These are phyloP conservation scores for Roridomyces roridus DNA, from an alignment of 768 basidiomycete species.

Conservation along the genomic window DNA sequence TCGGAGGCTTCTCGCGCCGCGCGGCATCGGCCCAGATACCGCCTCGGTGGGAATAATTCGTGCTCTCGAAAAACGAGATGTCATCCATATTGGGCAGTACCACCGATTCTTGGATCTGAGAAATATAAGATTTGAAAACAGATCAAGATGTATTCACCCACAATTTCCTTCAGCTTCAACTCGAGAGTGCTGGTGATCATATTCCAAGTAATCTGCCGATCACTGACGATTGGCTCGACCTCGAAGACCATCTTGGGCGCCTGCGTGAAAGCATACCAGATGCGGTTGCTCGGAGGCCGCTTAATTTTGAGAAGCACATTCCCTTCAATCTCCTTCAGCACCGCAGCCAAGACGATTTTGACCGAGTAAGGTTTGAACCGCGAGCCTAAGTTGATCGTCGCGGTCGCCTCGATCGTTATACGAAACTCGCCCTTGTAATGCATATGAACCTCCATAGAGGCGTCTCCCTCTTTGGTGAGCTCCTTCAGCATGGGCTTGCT, in stretches of 20 bases:
- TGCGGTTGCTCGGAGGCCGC: slow-evolving; percentile 91
- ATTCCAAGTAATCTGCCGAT: slow-evolving; percentile 92
- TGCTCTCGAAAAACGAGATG: slow-evolving; percentile 92
- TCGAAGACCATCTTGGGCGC: slow-evolving; percentile 87
- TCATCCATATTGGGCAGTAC: slow-evolving; percentile 99
- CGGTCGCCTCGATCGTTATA: slow-evolving; percentile 89
- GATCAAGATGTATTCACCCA: slow-evolving; percentile 42
- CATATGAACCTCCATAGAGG: slow-evolving; percentile 85
- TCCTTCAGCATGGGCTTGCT: slow-evolving; percentile 99
- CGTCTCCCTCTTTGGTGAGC: slow-evolving; percentile 92
- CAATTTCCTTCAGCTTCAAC: slow-evolving; percentile 85
- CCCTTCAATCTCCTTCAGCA: slow-evolving; percentile 89
- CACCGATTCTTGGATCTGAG: slow-evolving; percentile 89
- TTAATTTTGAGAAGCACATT: slow-evolving; percentile 91
- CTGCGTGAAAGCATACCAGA: slow-evolving; percentile 96
- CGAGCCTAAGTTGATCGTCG: slow-evolving; percentile 82
- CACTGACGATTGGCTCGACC: slow-evolving; percentile 94
- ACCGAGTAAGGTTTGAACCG: slow-evolving; percentile 90
- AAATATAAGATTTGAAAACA: not conserved
- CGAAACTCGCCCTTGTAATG: slow-evolving; percentile 87
- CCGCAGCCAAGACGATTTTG: slow-evolving; percentile 87
- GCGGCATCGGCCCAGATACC: slow-evolving; percentile 89
- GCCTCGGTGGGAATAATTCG: slow-evolving; percentile 67
- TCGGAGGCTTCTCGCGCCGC: slow-evolving; percentile 42
- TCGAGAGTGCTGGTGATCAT: slow-evolving; percentile 93